Evolutionary conservation across 306 rosid genomes (phyloP).

Genomic region (Malus sieversii): DNA sequence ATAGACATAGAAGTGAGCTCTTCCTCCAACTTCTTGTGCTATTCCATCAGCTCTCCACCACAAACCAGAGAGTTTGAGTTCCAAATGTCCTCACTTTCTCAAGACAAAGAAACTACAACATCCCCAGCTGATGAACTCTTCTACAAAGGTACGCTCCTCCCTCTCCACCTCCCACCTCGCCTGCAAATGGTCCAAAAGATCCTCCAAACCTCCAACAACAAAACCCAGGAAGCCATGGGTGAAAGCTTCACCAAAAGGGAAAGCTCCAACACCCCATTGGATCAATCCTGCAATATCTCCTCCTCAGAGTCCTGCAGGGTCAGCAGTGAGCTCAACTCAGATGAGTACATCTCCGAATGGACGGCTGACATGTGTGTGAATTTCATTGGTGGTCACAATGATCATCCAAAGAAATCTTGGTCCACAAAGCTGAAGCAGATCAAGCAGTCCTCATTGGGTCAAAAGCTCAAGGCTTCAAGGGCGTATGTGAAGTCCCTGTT

Average conservation of each 20-base stretch:
- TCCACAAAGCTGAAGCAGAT: slow-evolving; percentile 62
- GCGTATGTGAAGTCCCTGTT: slow-evolving; percentile 60
- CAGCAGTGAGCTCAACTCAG: slow-evolving; percentile 58
- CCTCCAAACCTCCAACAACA: slow-evolving; percentile 33
- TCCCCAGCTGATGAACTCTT: slow-evolving; percentile 92
- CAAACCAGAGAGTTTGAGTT: slow-evolving; percentile 78
- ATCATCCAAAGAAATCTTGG: slow-evolving; percentile 47
- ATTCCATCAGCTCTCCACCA: slow-evolving; percentile 47
- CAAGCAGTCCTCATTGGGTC: slow-evolving; percentile 47
- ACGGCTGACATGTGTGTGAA: slow-evolving; percentile 30
- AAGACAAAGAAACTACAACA: slow-evolving; percentile 36
- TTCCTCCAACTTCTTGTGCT: slow-evolving; percentile 39
- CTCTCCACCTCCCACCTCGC: slow-evolving; percentile 94
- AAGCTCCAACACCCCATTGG: slow-evolving; percentile 31
- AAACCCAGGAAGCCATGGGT: slow-evolving; percentile 29
- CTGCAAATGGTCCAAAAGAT: slow-evolving; percentile 74
- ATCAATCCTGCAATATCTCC: slow-evolving; percentile 40
- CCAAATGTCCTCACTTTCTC: slow-evolving; percentile 56
- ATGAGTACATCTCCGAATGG: slow-evolving; percentile 44
- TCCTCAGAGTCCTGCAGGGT: slow-evolving; percentile 62
- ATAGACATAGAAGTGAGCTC: slow-evolving; percentile 79
- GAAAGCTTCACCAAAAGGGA: slow-evolving; percentile 22
- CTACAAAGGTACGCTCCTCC: slow-evolving; percentile 95
- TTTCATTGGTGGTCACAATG: slow-evolving; percentile 13
- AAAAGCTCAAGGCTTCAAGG: slow-evolving; percentile 60